Evolutionary conservation across 148 eudicot species (phyloP).

Genomic region (Rhododendron williamsianum): DNA sequence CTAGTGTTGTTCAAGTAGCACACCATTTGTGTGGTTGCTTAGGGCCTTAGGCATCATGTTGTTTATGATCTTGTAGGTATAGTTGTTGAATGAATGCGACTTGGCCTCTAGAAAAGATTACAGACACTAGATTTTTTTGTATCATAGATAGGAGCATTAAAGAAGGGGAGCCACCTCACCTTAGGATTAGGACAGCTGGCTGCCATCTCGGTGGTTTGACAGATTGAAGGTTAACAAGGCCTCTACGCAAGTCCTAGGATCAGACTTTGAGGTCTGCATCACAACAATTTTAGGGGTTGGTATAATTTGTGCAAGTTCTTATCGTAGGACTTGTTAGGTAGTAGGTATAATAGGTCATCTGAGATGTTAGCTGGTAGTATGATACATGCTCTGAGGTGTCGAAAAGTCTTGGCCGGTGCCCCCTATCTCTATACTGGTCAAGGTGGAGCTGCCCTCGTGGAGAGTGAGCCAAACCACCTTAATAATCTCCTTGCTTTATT

Average conservation of each 20-base stretch:
- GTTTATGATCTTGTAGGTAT: neutral
- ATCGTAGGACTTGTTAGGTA: neutral
- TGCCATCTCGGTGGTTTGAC: neutral
- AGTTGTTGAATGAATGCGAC: neutral
- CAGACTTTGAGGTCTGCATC: neutral
- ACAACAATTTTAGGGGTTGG: neutral
- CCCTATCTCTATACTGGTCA: neutral
- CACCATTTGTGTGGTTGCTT: neutral
- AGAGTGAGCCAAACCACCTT: neutral
- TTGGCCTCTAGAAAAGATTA: neutral
- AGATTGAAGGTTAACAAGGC: neutral
- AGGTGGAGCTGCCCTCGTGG: neutral
- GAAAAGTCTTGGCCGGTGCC: neutral
- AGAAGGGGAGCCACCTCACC: neutral
- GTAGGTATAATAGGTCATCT: neutral
- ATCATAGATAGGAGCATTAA: neutral
- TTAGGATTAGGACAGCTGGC: neutral
- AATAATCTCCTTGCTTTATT: neutral
- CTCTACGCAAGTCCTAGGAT: neutral
- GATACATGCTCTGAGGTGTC: neutral
- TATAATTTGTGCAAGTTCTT: neutral
- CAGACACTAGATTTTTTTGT: neutral
- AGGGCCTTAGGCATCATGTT: neutral
- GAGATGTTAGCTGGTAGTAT: neutral
- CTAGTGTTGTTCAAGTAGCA: neutral